Conservation (phyloP, 2,329 filamentous ascomycete genomes). For the Cercospora zeina region DNA sequence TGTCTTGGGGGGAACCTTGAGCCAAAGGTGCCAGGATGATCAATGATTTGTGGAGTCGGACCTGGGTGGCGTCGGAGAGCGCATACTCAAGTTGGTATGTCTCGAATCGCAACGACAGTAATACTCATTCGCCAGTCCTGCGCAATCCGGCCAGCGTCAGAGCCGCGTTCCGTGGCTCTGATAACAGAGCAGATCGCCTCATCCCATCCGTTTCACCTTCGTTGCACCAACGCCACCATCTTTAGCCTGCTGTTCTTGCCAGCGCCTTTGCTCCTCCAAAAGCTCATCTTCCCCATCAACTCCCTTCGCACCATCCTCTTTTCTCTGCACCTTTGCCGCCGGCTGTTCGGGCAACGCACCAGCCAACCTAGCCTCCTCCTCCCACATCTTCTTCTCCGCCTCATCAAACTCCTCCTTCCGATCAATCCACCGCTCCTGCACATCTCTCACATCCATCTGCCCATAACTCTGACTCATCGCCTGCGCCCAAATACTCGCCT, state of each 20-base stretch:
- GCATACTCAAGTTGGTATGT: no score
- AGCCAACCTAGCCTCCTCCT: slow-evolving; percentile 64
- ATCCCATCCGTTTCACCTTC: neutral
- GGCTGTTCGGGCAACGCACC: slow-evolving; percentile 35
- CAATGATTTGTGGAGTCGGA: no score
- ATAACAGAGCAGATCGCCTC: neutral
- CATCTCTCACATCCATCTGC: slow-evolving; percentile 78
- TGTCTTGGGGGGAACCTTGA: no score
- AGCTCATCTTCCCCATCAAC: slow-evolving; percentile 35
- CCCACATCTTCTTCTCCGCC: slow-evolving; percentile 70
- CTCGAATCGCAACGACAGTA: no score
- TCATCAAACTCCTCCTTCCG: slow-evolving; percentile 84
- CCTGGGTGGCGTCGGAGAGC: no score
- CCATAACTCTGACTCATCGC: slow-evolving; percentile 73
- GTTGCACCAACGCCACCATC: neutral
- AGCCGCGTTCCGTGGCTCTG: neutral
- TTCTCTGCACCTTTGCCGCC: slow-evolving; percentile 31
- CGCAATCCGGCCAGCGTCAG: no score
- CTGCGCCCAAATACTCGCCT: slow-evolving; percentile 82
- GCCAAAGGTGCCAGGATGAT: no score
- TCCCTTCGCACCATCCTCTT: slow-evolving; percentile 22
- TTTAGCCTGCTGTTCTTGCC: slow-evolving; percentile 32
- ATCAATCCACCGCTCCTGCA: slow-evolving; percentile 96
- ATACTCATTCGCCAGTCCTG: no score
- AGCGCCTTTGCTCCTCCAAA: slow-evolving; percentile 36